phyloP scores from a whole-genome alignment of 1,284 basidiomycete genomes.

The Sphaerobolus stellatus region DNA sequence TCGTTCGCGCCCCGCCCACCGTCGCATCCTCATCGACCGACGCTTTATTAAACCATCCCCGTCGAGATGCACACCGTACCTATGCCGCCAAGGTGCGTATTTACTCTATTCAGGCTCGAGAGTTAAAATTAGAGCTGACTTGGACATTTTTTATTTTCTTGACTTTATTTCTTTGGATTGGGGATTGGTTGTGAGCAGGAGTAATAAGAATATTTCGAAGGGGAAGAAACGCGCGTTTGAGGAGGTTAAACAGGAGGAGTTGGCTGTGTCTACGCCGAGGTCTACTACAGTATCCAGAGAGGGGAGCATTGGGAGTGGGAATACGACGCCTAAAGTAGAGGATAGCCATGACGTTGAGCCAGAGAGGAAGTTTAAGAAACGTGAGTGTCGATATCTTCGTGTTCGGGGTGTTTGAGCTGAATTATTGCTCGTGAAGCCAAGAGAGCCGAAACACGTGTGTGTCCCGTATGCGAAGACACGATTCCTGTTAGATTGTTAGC shows the following conservation, averaged over 20 bases:
- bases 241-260: neutral
- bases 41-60: no score
- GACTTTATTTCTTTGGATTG: no score
- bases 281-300: neutral
- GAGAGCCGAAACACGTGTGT: conserved; percentile 68
- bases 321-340: no score
- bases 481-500: conserved; percentile 68
- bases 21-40: no score
- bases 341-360: neutral
- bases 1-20: no score
- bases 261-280: neutral
- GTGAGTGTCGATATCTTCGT: conserved; percentile 2
- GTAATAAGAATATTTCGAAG: conserved; percentile 15
- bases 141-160: no score
- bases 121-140: no score
- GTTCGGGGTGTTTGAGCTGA: neutral
- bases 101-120: no score
- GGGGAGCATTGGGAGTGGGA: no score
- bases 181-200: no score
- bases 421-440: conserved; percentile 32
- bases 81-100: no score
- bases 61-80: no score
- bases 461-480: conserved; percentile 68
- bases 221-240: conserved; percentile 11
- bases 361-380: conserved; percentile 11